phyloP scores from a whole-genome alignment of 139 green algal genomes.

The Picochlorum sp. region DNA sequence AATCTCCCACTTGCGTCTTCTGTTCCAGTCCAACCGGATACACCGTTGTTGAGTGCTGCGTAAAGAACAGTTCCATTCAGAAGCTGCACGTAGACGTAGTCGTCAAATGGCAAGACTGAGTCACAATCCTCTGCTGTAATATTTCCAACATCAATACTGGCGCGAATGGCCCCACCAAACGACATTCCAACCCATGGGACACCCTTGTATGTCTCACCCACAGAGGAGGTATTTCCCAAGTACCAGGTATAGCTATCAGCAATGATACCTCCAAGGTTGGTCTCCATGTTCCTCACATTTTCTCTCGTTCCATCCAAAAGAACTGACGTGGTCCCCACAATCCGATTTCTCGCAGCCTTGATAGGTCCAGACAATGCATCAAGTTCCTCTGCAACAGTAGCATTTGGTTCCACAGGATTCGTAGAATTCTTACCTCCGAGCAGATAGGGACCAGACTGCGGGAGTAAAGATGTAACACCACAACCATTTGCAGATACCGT shows the following conservation, averaged over 20 bases:
- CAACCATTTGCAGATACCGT: not conserved
- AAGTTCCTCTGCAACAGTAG: not conserved
- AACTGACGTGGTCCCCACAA: not conserved
- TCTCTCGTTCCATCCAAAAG: conserved; percentile 1
- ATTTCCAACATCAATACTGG: not conserved
- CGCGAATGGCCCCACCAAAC: not conserved
- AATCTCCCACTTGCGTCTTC: not conserved
- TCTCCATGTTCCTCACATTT: not conserved
- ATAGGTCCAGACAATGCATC: not conserved
- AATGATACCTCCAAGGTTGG: not conserved
- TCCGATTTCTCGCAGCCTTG: not conserved
- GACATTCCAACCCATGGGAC: conserved; percentile 1
- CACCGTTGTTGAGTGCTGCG: not conserved
- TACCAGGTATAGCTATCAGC: not conserved
- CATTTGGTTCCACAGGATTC: not conserved
- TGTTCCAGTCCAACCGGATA: not conserved
- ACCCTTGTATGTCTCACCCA: not conserved
- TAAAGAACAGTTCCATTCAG: not conserved
- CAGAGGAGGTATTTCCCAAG: not conserved
- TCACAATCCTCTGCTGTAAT: not conserved
- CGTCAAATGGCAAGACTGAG: not conserved
- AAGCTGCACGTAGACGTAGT: not conserved
- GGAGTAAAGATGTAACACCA: not conserved
- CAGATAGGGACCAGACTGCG: not conserved
- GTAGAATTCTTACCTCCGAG: not conserved